These are phyloP conservation scores for Metarhizium brunneum DNA, from an alignment of 2,329 filamentous ascomycete genomes.

Conservation along the genomic window DNA sequence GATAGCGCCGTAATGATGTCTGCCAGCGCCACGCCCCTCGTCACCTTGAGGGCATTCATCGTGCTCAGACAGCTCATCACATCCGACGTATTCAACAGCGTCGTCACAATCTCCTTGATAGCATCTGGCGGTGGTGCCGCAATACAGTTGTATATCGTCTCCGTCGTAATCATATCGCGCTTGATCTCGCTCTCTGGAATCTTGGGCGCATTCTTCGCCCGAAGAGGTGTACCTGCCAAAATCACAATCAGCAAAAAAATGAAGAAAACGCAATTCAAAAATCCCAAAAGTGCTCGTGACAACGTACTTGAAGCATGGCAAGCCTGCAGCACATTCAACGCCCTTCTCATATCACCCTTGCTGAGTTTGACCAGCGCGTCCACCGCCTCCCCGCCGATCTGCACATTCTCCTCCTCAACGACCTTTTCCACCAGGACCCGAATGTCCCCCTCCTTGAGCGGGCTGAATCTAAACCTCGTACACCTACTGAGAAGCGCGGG, in stretches of 20 bases:
- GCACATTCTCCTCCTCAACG: constrained; percentile 75
- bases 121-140: constrained; percentile 88
- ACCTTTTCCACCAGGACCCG: constrained; percentile 79
- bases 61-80: constrained; percentile 83
- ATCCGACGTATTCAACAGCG: constrained; percentile 74
- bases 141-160: constrained; percentile 96
- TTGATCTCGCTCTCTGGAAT: constrained; percentile 55
- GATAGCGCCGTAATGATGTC: constrained; percentile 85
- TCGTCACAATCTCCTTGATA: constrained; percentile 74
- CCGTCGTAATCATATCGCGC: constrained; percentile 73
- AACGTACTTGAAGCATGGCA: constrained; percentile 82
- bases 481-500: constrained; percentile 87
- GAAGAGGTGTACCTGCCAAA: constrained; percentile 54
- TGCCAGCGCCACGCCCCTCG: constrained; percentile 79
- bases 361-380: constrained; percentile 79
- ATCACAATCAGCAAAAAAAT: neutral
- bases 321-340: constrained; percentile 90
- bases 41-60: constrained; percentile 77
- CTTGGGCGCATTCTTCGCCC: constrained; percentile 49
- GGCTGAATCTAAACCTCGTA: constrained; percentile 91
- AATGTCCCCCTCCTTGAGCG: constrained; percentile 83
- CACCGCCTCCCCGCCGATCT: constrained; percentile 71
- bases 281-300: too few species aligned
- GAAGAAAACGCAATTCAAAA: neutral
- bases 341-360: constrained; percentile 92